Percentiles rank a stretch among this genome's conserved stretches.
phyloP scores from a whole-genome alignment of 139 green algal species.

The Chlamydomonas sp. region DNA sequence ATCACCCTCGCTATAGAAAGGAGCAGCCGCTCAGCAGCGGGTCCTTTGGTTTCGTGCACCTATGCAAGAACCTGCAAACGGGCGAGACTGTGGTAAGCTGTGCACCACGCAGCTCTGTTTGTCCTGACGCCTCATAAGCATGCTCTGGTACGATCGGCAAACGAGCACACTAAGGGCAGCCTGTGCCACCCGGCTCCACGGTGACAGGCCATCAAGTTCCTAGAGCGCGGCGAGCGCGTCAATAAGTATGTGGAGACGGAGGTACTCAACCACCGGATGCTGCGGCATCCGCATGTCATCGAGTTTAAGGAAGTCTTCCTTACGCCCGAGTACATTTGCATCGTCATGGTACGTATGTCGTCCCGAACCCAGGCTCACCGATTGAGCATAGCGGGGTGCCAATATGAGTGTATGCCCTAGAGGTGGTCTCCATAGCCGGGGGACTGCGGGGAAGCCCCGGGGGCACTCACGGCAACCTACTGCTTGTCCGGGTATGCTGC shows the following conservation, averaged over 20 bases:
- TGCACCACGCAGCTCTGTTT: neutral
- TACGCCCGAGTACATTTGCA: conserved; percentile 70
- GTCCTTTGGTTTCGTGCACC: conserved; percentile 69
- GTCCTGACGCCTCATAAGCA: neutral
- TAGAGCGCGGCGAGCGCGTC: conserved; percentile 61
- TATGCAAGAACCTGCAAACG: conserved; percentile 57
- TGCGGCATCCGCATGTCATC: conserved; percentile 95
- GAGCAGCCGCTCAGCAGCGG: conserved; percentile 57
- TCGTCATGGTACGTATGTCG: conserved; percentile 62
- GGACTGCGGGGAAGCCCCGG: too few relatives aligned
- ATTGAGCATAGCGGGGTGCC: neutral
- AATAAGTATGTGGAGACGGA: conserved; percentile 93
- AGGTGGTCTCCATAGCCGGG: too few relatives aligned
- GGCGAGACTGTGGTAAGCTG: conserved; percentile 56
- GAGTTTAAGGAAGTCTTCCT: conserved; percentile 96
- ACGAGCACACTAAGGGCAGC: too few relatives aligned
- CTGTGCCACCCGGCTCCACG: neutral
- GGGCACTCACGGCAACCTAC: too few relatives aligned
- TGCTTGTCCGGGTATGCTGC: too few relatives aligned
- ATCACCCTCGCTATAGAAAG: conserved; percentile 47
- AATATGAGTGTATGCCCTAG: neutral
- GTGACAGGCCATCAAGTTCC: conserved; percentile 73
- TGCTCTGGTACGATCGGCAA: neutral
- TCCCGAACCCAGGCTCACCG: neutral
- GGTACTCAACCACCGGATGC: conserved; percentile 93